Base-by-base conservation (phyloP, 1,284 basidiomycete genomes). In the Trichosporon sp. region DNA sequence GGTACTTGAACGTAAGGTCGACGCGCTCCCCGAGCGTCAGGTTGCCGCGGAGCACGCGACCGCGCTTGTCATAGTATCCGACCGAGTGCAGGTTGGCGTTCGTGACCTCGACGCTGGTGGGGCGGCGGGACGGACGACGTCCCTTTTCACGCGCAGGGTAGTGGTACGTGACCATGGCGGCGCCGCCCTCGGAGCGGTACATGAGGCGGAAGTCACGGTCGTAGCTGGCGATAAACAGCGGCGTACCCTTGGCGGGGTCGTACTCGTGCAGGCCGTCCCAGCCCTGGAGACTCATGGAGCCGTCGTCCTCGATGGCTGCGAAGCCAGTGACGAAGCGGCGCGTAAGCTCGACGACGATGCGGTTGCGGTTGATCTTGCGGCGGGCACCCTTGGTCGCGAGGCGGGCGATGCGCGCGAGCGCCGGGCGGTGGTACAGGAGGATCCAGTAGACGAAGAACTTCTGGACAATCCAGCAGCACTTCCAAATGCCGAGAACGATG, bases 361-460 rank as follows among this genome's bases (percentile, higher is more conserved):
- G 38, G 44, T 65, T 65, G 25, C 51, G 44, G 35, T 35, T 13
- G 13, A 62, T 65, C 64, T 68, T 68, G 64, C 68, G 68, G 3
- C 64, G 64, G 2, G 68, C 64, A 8, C 68, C 68, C 34, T 68
- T 68, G 7, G 34, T 51, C 0, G 68, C 68, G 1, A 65, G 64
- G 8, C 68, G 64, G 2, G 64, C 34, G 31, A 68, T 68, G 9
- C 31, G 58, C 3, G 15, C 34, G 3, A 68, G 62, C 1, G 56
- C 44, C 0, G 68, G 68, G n/a, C 68, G 68, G 31, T 68, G 64
- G n/a, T 65, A 68, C 15, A 68, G 38, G 0, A 68, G 42, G 7
- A 68, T 62, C 64, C 64, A 68, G 64, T 51, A 65, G 21, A 68
- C 68, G 35, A 62, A 70, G 23, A 66, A 35, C 56, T 51, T 47